phyloP scores from a whole-genome alignment of 371 early-diverging fungal species.

The Mucor plumbeus region DNA sequence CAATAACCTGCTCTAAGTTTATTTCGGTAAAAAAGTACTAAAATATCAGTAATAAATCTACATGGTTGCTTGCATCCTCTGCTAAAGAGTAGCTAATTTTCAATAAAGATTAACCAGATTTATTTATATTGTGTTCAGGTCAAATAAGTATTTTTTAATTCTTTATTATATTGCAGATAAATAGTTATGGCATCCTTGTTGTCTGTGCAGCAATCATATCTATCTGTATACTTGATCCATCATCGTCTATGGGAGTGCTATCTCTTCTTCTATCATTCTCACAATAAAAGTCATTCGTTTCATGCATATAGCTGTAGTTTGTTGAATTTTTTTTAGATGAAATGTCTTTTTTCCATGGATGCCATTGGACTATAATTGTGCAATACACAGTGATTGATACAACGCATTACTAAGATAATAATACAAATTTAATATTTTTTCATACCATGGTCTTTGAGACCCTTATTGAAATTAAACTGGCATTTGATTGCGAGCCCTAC shows the following conservation, averaged over 20 bases:
- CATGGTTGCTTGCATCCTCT: too few species aligned
- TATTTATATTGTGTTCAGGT: too few species aligned
- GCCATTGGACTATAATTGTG: not conserved
- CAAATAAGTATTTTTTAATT: too few species aligned
- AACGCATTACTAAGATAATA: not conserved
- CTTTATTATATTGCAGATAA: too few species aligned
- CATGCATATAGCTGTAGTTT: not conserved
- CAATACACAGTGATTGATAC: not conserved
- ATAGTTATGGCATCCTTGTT: not conserved
- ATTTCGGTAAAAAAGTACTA: too few species aligned
- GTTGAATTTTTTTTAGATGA: not conserved
- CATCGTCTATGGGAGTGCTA: not conserved
- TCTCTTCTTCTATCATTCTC: not conserved
- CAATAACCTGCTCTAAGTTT: too few species aligned
- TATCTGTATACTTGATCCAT: not conserved
- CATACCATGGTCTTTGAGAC: conserved; percentile 17
- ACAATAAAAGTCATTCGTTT: not conserved
- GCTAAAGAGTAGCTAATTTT: too few species aligned
- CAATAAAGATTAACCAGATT: too few species aligned
- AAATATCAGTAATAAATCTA: too few species aligned
- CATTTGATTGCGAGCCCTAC: not conserved
- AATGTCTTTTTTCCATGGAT: conserved; percentile 1
- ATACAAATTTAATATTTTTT: not conserved
- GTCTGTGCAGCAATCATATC: not conserved
- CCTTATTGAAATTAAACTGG: conserved; percentile 16